A percentile compares a stretch with the other conserved stretches of the same genome.
Conservation (phyloP, 2,329 filamentous ascomycete species). For the Pseudogymnoascus sp. region DNA sequence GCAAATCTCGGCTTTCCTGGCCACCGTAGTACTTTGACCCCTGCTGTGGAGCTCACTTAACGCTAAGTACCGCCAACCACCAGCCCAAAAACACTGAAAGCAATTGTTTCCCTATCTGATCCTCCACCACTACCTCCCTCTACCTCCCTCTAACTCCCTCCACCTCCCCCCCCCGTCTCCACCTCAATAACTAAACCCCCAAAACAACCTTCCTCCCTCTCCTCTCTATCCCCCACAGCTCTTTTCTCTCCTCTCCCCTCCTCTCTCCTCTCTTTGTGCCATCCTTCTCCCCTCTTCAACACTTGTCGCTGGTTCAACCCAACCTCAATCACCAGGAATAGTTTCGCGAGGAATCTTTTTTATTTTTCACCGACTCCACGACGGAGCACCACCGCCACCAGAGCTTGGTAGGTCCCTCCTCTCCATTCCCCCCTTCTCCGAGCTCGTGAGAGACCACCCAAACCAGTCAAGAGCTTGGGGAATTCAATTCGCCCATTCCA, state of each 20-base stretch:
- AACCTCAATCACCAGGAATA: background rate
- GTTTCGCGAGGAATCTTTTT: background rate
- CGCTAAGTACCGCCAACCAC: background rate
- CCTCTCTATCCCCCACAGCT: background rate
- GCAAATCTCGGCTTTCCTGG: background rate
- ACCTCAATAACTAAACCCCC: background rate
- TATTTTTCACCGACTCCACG: background rate
- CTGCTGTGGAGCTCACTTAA: background rate
- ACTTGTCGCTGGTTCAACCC: background rate
- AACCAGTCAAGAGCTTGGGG: background rate
- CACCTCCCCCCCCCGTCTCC: background rate
- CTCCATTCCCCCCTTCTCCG: background rate
- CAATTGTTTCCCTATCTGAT: slow-evolving; percentile 5
- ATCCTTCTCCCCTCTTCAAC: background rate
- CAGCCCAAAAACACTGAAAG: background rate
- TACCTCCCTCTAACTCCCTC: background rate
- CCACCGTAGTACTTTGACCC: background rate
- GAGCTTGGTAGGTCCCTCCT: background rate
- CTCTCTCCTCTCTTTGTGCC: background rate
- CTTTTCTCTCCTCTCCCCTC: background rate
- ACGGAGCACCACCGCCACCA: background rate
- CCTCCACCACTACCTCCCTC: background rate
- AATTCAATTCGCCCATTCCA: background rate
- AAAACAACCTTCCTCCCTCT: background rate
- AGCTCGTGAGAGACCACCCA: background rate